A percentile compares a stretch with the other conserved stretches of the same genome.
Conservation (phyloP, 805 yeast genomes). For the Candida schatavii region DNA sequence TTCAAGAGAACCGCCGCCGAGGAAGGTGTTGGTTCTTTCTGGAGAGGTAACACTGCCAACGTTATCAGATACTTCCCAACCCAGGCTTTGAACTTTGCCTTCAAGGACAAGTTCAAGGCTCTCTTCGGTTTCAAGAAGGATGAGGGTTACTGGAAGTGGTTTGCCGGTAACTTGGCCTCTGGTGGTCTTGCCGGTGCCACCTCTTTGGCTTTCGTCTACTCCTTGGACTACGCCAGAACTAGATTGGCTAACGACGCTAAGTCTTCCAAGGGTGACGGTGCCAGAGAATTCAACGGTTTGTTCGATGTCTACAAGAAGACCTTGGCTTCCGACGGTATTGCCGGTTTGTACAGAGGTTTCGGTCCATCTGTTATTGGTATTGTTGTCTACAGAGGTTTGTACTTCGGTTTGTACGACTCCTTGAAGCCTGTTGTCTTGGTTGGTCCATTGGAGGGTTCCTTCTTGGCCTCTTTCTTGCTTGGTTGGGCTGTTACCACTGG, state of each 20-base stretch:
- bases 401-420: conserved; percentile 97
- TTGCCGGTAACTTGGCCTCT: conserved; percentile 97
- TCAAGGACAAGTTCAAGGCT: conserved; percentile 95
- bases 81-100: conserved; percentile 97
- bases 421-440: conserved; percentile 91
- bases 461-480: conserved; percentile 91
- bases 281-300: conserved; percentile 96
- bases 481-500: conserved; percentile 99
- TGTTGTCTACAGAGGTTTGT: conserved; percentile 97
- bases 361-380: conserved; percentile 98
- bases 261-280: conserved; percentile 81
- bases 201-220: conserved; percentile 89
- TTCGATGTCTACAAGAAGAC: conserved; percentile 96
- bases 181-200: conserved; percentile 99
- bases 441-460: conserved; percentile 92
- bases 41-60: conserved; percentile 99
- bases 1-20: conserved; percentile 92
- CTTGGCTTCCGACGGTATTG: conserved; percentile 91
- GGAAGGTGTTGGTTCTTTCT: conserved; percentile 90
- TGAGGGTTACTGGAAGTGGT: conserved; percentile 90
- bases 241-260: conserved; percentile 98
- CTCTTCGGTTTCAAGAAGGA: conserved; percentile 97
- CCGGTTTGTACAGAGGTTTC: conserved; percentile 99
- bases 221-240: conserved; percentile 97
- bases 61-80: conserved; percentile 99